Evolutionary conservation across 192 early-diverging fungal genomes (phyloP).

Genomic region (Chytriomyces hyalinus): DNA sequence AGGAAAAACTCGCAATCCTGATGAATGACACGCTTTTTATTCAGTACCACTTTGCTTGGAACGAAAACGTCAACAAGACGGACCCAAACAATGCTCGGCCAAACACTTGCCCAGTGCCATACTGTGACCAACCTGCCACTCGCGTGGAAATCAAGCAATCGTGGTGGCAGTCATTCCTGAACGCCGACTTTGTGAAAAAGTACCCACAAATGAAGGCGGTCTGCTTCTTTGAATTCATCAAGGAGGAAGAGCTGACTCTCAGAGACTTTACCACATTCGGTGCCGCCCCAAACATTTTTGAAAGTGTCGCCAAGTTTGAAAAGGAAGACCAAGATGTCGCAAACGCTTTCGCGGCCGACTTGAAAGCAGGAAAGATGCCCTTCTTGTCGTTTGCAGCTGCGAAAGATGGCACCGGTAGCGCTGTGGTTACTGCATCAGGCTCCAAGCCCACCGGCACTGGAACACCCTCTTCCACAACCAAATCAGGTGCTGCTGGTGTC

Average conservation of each 20-base stretch:
- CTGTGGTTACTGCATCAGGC: not conserved
- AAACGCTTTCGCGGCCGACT: not conserved
- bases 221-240: slow-evolving; percentile 47
- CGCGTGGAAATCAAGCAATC: slow-evolving; percentile 34
- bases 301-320: not conserved
- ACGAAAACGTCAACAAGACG: not conserved
- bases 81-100: not conserved
- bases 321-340: not conserved
- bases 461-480: not conserved
- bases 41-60: slow-evolving; percentile 10
- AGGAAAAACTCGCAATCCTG: too few species aligned
- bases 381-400: slow-evolving; percentile 18
- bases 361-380: slow-evolving; percentile 5
- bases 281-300: not conserved
- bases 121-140: not conserved
- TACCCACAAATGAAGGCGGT: slow-evolving; percentile 47
- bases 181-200: not conserved
- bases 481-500: slow-evolving; percentile 2
- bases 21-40: too few species aligned
- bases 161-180: slow-evolving; percentile 31
- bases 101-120: slow-evolving; percentile 4
- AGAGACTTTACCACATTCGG: slow-evolving; percentile 49
- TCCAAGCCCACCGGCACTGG: not conserved
- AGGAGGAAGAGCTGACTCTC: slow-evolving; percentile 42
- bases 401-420: not conserved